Evolutionary conservation across 1,284 basidiomycete genomes (phyloP).

Genomic region (Trametes hirsuta): DNA sequence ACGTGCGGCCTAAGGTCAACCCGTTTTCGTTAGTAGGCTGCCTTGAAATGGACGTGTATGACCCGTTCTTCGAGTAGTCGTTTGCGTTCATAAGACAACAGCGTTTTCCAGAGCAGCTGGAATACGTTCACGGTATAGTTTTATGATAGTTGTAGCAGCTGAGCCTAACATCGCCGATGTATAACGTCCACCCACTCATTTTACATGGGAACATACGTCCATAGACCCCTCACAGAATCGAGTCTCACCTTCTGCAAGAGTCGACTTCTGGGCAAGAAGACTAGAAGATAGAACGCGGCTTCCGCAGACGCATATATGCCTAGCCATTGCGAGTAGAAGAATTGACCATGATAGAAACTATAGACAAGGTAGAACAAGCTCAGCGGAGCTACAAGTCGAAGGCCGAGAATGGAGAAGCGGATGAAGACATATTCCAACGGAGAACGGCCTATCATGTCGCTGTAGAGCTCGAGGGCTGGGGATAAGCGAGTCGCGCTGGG

Average conservation of each 20-base stretch:
- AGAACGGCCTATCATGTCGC: slow-evolving; percentile 39
- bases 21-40: background rate
- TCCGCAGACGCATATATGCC: slow-evolving; percentile 46
- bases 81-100: background rate
- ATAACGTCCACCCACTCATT: too few species aligned
- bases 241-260: slow-evolving; percentile 48
- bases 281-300: slow-evolving; percentile 48
- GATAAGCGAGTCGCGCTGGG: background rate
- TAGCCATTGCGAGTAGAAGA: slow-evolving; percentile 37
- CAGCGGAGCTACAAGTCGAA: slow-evolving; percentile 54
- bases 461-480: background rate
- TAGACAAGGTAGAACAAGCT: slow-evolving; percentile 45
- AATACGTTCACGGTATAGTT: too few species aligned
- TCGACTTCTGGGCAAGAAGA: slow-evolving; percentile 51
- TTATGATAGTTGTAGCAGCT: too few species aligned
- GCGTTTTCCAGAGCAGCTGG: too few species aligned
- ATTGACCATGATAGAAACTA: slow-evolving; percentile 31
- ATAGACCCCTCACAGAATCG: background rate
- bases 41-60: background rate
- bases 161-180: too few species aligned
- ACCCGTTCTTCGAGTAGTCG: background rate
- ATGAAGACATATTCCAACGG: slow-evolving; percentile 59
- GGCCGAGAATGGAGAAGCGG: slow-evolving; percentile 44
- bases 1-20: slow-evolving; percentile 40
- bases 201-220: too few species aligned